phyloP scores from a whole-genome alignment of 768 basidiomycete species.

The Jaapia argillacea region DNA sequence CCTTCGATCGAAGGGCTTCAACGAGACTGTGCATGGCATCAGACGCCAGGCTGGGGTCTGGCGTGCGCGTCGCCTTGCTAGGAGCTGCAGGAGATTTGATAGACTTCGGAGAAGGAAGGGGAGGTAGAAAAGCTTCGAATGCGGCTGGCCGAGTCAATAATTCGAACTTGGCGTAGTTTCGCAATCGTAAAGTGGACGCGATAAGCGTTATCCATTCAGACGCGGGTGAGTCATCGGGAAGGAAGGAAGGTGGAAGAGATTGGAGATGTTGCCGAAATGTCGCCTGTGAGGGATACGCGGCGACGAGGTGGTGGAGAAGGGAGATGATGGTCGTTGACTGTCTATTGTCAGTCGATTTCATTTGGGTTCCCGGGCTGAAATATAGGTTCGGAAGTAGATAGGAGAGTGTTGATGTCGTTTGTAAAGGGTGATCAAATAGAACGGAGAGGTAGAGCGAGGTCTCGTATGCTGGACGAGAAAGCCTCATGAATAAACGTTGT shows the following conservation, averaged over 20 bases:
- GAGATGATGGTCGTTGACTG: slow-evolving; percentile 31
- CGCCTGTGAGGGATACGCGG: slow-evolving; percentile 56
- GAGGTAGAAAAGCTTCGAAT: slow-evolving; percentile 15
- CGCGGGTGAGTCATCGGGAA: slow-evolving; percentile 25
- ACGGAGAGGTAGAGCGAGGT: slow-evolving; percentile 58
- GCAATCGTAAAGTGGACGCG: slow-evolving; percentile 38
- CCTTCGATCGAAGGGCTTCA: slow-evolving; percentile 37
- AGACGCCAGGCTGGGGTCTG: slow-evolving; percentile 18
- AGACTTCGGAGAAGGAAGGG: not conserved
- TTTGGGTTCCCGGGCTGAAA: slow-evolving; percentile 8
- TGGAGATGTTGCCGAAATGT: slow-evolving; percentile 37
- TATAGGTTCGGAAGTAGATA: slow-evolving; percentile 46
- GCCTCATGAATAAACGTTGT: not conserved
- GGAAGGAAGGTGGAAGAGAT: slow-evolving; percentile 28
- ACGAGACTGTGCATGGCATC: slow-evolving; percentile 36
- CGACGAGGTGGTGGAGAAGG: slow-evolving; percentile 47
- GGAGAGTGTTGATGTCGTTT: slow-evolving; percentile 52
- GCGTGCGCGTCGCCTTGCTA: not conserved
- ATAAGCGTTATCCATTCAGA: slow-evolving; percentile 44
- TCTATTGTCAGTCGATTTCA: not conserved
- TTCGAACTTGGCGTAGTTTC: slow-evolving; percentile 46
- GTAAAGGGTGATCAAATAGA: slow-evolving; percentile 49
- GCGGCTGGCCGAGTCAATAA: slow-evolving; percentile 25
- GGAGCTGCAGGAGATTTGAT: no score
- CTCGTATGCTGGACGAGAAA: slow-evolving; percentile 47